Evolutionary conservation across 441 rosid species (phyloP).

Genomic region (Croton setiger): DNA sequence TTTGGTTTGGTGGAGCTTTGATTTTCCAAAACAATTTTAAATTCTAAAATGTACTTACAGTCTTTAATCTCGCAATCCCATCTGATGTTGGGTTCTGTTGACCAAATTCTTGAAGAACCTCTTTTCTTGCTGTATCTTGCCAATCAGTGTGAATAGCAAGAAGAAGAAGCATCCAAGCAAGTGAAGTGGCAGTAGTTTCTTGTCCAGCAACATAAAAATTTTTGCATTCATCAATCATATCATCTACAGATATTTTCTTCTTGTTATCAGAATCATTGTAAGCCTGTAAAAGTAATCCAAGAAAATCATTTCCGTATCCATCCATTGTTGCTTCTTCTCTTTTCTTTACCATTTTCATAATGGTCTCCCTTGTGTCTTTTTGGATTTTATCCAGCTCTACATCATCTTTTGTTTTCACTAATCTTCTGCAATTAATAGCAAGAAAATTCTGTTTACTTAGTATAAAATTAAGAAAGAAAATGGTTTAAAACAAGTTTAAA

Average conservation of each 20-base stretch:
- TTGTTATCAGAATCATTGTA: constrained; percentile 17
- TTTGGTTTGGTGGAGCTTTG: no score
- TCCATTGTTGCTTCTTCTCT: constrained; percentile 30
- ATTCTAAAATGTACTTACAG: constrained; percentile 12
- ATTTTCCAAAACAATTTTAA: no score
- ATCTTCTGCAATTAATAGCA: constrained; percentile 17
- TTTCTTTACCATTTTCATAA: constrained; percentile 32
- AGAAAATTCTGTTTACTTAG: no score
- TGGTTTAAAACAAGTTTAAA: not conserved
- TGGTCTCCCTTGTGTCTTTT: constrained; percentile 24
- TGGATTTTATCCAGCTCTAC: constrained; percentile 35
- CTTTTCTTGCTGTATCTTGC: constrained; percentile 40
- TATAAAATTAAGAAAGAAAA: no score
- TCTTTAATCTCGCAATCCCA: constrained; percentile 27
- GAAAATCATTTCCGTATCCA: constrained; percentile 36
- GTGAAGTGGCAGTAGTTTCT: constrained; percentile 29
- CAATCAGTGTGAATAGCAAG: constrained; percentile 35
- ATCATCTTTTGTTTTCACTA: constrained; percentile 35
- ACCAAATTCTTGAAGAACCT: constrained; percentile 31
- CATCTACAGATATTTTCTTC: constrained; percentile 27
- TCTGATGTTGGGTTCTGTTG: constrained; percentile 24
- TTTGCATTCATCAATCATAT: constrained; percentile 39
- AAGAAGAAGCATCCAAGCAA: constrained; percentile 32
- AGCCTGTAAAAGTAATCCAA: constrained; percentile 38
- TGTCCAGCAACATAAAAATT: constrained; percentile 42